phyloP scores from a whole-genome alignment of 768 basidiomycete species.

The Tylopilus sp. region DNA sequence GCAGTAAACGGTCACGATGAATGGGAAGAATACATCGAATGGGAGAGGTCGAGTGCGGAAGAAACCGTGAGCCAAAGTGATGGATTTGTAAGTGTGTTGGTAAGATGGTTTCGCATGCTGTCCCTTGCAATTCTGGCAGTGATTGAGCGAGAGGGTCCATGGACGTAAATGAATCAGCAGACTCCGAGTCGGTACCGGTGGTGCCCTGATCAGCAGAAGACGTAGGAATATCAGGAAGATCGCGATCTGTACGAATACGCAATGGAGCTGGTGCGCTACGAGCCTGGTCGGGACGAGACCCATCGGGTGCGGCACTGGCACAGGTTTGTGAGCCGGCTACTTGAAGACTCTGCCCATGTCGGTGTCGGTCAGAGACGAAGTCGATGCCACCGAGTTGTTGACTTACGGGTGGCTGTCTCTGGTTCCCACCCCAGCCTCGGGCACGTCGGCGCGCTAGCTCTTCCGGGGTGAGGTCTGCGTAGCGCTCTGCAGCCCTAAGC shows the following conservation, averaged over 20 bases:
- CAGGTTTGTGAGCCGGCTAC: conserved; percentile 4
- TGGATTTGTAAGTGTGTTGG: conserved; percentile 68
- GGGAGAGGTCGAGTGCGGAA: conserved; percentile 72
- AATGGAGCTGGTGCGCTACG: conserved; percentile 22
- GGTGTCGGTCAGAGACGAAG: conserved; percentile 4
- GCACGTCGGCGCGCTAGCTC: conserved; percentile 53
- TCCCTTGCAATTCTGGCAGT: conserved; percentile 32
- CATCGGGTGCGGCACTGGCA: conserved; percentile 1
- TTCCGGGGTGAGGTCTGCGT: conserved; percentile 59
- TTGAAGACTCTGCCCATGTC: conserved; percentile 13
- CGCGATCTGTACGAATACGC: conserved; percentile 44
- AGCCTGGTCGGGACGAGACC: conserved; percentile 8
- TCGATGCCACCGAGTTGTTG: not conserved
- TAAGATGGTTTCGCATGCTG: conserved; percentile 48
- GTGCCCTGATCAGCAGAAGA: conserved; percentile 10
- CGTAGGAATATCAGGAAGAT: conserved; percentile 28
- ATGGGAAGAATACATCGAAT: conserved; percentile 77
- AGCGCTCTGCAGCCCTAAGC: conserved; percentile 78
- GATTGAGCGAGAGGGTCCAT: conserved; percentile 29
- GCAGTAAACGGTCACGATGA: conserved; percentile 57
- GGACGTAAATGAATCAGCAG: conserved; percentile 12
- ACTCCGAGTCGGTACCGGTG: conserved; percentile 1
- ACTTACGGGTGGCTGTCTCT: conserved; percentile 15
- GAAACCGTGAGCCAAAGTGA: conserved; percentile 81
- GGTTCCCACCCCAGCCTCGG: conserved; percentile 67